These are phyloP conservation scores for Colletotrichum godetiae DNA, from an alignment of 2,329 filamentous ascomycete species.

Conservation along the genomic window DNA sequence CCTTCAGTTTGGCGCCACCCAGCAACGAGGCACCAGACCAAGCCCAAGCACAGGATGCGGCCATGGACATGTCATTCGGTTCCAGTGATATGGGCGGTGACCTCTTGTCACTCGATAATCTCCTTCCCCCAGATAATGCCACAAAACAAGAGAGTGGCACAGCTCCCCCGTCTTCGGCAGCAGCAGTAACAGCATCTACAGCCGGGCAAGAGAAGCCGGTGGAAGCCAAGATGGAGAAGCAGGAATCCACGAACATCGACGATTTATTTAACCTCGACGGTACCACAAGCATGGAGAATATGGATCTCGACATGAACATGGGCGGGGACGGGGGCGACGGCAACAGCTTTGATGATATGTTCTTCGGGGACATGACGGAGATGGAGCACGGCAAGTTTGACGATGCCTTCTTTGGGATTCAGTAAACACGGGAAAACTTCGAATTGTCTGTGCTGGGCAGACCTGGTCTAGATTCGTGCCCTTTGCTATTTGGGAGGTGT, in stretches of 20 bases:
- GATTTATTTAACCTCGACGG: constrained; percentile 60
- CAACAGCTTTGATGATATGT: constrained; percentile 64
- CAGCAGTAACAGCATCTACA: constrained; percentile 22
- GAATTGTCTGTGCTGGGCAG: neutral
- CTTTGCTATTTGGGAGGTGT: neutral
- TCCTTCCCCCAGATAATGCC: constrained; percentile 41
- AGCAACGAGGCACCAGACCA: constrained; percentile 44
- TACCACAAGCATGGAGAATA: constrained; percentile 48
- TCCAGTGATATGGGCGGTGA: constrained; percentile 45
- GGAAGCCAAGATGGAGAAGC: constrained; percentile 38
- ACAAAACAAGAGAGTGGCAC: neutral
- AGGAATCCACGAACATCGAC: constrained; percentile 51
- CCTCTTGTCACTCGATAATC: constrained; percentile 44
- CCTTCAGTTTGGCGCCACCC: constrained; percentile 63
- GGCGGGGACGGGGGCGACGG: constrained; percentile 47
- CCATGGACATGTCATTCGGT: constrained; percentile 60
- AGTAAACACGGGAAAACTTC: neutral
- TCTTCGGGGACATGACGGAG: constrained; percentile 55
- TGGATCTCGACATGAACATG: constrained; percentile 53
- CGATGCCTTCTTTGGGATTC: constrained; percentile 56
- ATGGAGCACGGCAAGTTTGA: constrained; percentile 61
- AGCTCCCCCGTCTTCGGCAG: constrained; percentile 29
- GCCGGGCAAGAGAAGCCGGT: constrained; percentile 34
- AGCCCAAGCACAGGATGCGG: constrained; percentile 46
- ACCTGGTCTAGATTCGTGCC: neutral